Conservation (phyloP, 2,329 filamentous ascomycete species). For the Talaromyces sp. region DNA sequence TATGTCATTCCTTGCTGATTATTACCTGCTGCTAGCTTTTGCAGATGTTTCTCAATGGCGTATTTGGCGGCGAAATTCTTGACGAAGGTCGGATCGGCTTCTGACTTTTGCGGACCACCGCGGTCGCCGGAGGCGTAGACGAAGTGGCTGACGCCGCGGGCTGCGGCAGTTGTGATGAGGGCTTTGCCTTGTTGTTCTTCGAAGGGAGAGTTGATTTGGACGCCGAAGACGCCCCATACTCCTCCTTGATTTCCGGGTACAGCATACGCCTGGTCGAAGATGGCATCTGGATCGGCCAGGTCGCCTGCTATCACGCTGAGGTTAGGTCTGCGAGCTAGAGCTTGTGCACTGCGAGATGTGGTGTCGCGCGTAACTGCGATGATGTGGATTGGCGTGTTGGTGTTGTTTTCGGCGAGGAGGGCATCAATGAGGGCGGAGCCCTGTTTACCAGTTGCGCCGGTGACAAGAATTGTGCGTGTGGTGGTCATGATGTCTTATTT, state of each 20-base stretch:
- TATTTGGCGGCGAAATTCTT: slow-evolving; percentile 10
- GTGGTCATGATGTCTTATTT: not conserved
- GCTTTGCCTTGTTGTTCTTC: slow-evolving; percentile 12
- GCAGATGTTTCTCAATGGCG: slow-evolving; percentile 9
- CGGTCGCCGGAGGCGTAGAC: slow-evolving; percentile 12
- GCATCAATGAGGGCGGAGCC: slow-evolving; percentile 8
- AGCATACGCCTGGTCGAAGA: slow-evolving; percentile 6
- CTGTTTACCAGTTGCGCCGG: slow-evolving; percentile 12
- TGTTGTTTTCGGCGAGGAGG: slow-evolving; percentile 9
- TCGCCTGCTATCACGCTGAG: slow-evolving; percentile 1
- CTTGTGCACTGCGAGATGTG: slow-evolving; percentile 4
- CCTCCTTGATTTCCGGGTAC: not conserved
- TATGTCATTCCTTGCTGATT: slow-evolving; percentile 5
- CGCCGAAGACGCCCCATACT: slow-evolving; percentile 7
- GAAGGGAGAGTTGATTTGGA: slow-evolving; percentile 8
- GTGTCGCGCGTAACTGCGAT: slow-evolving; percentile 11
- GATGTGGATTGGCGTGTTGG: not conserved
- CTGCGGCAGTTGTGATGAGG: not conserved
- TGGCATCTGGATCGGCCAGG: slow-evolving; percentile 9
- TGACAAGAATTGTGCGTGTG: slow-evolving; percentile 7
- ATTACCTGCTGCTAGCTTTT: not conserved
- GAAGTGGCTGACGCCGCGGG: slow-evolving; percentile 9
- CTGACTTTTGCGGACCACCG: slow-evolving; percentile 1
- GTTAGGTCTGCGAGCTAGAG: slow-evolving; percentile 4
- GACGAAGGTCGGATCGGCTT: slow-evolving; percentile 7